phyloP scores from a whole-genome alignment of 345 rosid genomes.

The Gossypium bickii region DNA sequence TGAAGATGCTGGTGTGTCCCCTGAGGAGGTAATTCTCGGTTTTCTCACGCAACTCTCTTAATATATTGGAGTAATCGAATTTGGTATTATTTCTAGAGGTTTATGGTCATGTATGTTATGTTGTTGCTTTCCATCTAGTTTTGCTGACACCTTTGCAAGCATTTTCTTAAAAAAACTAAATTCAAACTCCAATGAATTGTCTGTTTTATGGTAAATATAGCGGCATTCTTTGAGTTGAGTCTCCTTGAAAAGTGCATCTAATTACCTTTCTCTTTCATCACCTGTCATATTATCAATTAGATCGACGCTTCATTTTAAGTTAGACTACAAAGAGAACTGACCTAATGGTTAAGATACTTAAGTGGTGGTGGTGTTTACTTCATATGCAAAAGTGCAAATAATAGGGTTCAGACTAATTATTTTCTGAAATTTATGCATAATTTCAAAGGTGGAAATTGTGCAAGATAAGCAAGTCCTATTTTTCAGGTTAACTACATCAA shows the following conservation, averaged over 20 bases:
- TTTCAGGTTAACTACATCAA: constrained; percentile 91
- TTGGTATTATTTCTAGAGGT: background rate
- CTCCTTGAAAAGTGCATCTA: background rate
- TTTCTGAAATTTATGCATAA: background rate
- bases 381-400: background rate
- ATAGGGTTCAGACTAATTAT: background rate
- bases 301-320: background rate
- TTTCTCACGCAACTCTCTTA: background rate
- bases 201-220: background rate
- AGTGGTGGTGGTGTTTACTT: background rate
- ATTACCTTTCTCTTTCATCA: background rate
- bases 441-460: background rate
- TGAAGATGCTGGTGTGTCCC: constrained; percentile 97
- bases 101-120: background rate
- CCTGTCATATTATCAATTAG: background rate
- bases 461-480: constrained; percentile 13
- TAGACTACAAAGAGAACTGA: background rate
- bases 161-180: background rate
- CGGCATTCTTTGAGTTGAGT: background rate
- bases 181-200: background rate
- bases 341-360: background rate
- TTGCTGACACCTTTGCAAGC: background rate
- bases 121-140: background rate
- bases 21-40: constrained; percentile 60
- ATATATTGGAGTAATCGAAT: background rate